phyloP scores from a whole-genome alignment of 179 eudicot genomes.

The Carnegiea gigantea region DNA sequence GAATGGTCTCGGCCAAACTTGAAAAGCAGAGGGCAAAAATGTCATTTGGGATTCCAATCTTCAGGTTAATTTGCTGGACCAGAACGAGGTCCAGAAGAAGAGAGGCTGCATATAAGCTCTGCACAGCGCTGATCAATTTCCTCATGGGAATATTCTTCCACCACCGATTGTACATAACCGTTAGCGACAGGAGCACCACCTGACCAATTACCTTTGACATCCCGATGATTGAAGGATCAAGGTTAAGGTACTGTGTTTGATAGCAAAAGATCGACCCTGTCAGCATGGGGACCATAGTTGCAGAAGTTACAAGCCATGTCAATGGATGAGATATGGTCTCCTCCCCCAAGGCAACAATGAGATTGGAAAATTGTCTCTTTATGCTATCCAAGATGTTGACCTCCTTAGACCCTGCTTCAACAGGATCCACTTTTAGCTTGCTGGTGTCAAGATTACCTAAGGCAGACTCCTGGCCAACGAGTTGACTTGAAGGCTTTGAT shows the following conservation, averaged over 20 bases:
- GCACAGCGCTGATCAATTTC: constrained; percentile 50
- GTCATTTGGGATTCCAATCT: constrained; percentile 61
- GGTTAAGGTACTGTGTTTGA: constrained; percentile 70
- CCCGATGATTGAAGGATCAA: constrained; percentile 76
- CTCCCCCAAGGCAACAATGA: constrained; percentile 49
- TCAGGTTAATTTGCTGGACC: constrained; percentile 61
- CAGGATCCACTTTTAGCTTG: background rate
- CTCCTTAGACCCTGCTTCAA: background rate
- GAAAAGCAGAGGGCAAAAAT: constrained; percentile 69
- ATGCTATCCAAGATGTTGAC: constrained; percentile 30
- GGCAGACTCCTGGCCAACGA: constrained; percentile 19
- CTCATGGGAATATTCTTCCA: constrained; percentile 57
- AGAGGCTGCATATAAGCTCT: constrained; percentile 56
- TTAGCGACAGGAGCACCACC: constrained; percentile 51
- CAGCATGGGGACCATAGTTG: constrained; percentile 61
- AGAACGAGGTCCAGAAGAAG: constrained; percentile 74
- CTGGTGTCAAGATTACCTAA: background rate
- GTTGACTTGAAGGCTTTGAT: constrained; percentile 27
- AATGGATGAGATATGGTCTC: constrained; percentile 59
- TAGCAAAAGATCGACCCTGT: constrained; percentile 88
- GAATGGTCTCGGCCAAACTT: constrained; percentile 71
- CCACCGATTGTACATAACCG: constrained; percentile 55
- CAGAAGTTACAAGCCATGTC: constrained; percentile 67
- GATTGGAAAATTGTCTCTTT: constrained; percentile 56
- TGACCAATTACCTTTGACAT: constrained; percentile 78